Evolutionary conservation across 768 basidiomycete genomes (phyloP), one percentile per base, ranked within the genome.

Genomic region (Podaxis rugospora): DNA sequence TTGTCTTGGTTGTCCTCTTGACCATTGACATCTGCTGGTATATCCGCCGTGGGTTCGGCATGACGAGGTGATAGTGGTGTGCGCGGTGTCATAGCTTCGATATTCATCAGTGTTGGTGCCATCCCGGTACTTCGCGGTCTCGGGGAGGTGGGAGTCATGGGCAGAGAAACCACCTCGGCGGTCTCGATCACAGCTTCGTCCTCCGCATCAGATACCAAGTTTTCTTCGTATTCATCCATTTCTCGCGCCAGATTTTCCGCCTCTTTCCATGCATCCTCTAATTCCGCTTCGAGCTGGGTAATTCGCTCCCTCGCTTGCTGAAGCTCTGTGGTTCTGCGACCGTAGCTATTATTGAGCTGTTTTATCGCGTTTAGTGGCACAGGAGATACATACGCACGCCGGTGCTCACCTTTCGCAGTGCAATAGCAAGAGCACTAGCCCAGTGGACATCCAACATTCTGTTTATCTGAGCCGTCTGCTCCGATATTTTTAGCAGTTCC

Each of bases 181-280:
- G 68, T 78, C 61, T 77, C 77, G 49, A 84, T 82, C 49, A 82
- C 69, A 11, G 76, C 76, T 54, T 70, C 75, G 14, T 66, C 71
- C 35, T 76, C 72, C 36, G 73, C 71, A 55, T 72, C 72, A 51
- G 68, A 72, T 37, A 18, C 37, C 25, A 69, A 67, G 11, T 66
- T 74, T 25, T 69, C 71, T 56, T 87, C 84, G 54, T 84, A 70
- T 46, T 83, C 83, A 68, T 93, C 90, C 66, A 92, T 80, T 68
- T 92, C 88, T 55, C 76, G 70, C 0, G 90, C 92, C 65, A 92
- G 76, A 44, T 81, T 83, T 66, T 90, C 87, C 2, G 90, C 92
- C 61, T 87, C 85, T 51, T 79, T 80, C 92, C 92, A 93, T 0
- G 90, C 92, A 56, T 93, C 92, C 51, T 88, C 84, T 23, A 92